Base-by-base conservation (phyloP, 805 yeast genomes). In the Kluyveromyces dobzhanskii region DNA sequence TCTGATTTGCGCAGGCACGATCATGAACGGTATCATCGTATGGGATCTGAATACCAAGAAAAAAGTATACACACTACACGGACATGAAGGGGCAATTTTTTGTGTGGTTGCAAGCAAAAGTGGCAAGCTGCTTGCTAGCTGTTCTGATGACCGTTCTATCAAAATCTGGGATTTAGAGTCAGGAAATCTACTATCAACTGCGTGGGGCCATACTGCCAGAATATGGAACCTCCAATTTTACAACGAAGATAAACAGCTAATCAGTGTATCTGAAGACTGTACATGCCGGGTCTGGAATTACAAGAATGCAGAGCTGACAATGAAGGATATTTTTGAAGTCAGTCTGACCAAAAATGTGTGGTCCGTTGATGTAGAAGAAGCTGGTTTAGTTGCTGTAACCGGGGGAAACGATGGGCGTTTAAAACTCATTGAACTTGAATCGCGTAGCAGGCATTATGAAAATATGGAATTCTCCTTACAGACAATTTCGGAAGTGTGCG, bases 131-230 rank as follows among this genome's bases (percentile, higher is more conserved):
- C 62, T 85, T 6, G 77, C 80, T 1, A 78, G 90, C 35, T 92
- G 98, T 56, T 90, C 97, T 0, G 97, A 92, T 59, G 98, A 90
- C 55, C 70, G 98, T 44, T 84, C 96, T 0, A 77, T 92, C 39
- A 80, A 78, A 41, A 56, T 90, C 4, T 87, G 87, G 80, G 76
- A 76, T 49, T 62, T 80, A 44, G 51, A 51, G 5, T 53, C 73
- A 1, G 90, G 94, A 1, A 49, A 61, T 9, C 60, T 77, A 25
- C 48, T 83, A 29, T 82, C 90, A 1, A 74, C 78, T 19, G 97
- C 95, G 0, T 92, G 97, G 97, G 98, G 97, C 11, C 98, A 92
- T 56, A 80, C 83, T 1, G 90, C 97, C 0, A 73, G 98, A 54
- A 88, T 92, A 30, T 92, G 98, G 98, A 72, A 74, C 31, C 64